Evolutionary conservation across 2,329 filamentous ascomycete genomes (phyloP), one percentile per base, ranked within the genome.

Genomic region (Thermothelomyces thermophilus): DNA sequence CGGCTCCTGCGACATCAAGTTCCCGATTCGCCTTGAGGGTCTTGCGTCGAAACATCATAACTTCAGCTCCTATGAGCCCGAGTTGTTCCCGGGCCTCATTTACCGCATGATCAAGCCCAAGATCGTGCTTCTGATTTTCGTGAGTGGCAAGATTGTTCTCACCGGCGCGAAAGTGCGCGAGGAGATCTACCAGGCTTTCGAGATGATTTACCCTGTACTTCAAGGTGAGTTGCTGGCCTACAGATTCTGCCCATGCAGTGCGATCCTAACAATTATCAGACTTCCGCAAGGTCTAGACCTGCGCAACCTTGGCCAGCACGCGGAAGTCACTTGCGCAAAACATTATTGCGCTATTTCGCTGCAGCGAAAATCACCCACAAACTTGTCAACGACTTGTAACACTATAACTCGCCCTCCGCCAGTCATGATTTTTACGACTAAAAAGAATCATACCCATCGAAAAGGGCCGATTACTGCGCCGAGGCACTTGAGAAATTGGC

Each of bases 21-120:
- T 98, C 74, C 93, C 93, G 47, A 96, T 98, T 62, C 89, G 93
- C 60, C 79, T 98, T 52, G 93, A 97, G 69, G 93, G 93, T 72
- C 76, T 98, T 67, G 93, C 93, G 14, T 93, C 86, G 60, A 89
- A 90, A 72, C 93, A 98, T 79, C 91, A 97, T 78, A 95, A 95
- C 74, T 98, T 97, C 82, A 94, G 88, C 72, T 96, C 90, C 51
- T 98, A 98, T 71, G 93, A 98, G 71, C 93, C 93, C 60, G 93
- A 98, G 68, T 71, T 98, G 68, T 98, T 97, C 80, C 93, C 93
- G 64, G 93, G 93, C 82, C 84, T 98, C 46, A 98, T 98, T 73
- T 98, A 98, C 74, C 90, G 93, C 69, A 98, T 98, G 93, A 96
- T 97, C 78, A 97, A 97, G 78, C 93, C 93, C 17, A 97, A 97